Evolutionary conservation across 768 basidiomycete genomes (phyloP), one percentile per base, ranked within the genome.

Genomic region (Solioccasus polychromus): DNA sequence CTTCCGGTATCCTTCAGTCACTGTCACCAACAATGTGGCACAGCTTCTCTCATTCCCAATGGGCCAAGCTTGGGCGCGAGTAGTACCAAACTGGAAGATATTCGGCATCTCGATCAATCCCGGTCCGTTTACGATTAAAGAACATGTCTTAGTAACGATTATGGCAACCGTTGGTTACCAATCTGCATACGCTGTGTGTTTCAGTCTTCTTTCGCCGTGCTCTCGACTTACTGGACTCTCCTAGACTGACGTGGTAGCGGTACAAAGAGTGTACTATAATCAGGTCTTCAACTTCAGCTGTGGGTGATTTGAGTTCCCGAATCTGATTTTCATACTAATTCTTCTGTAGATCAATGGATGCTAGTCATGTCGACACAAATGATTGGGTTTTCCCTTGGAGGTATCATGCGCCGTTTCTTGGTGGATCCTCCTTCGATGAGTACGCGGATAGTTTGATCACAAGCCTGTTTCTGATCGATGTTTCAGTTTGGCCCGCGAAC

Each of bases 81-180:
- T 78, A 18, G 53, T 82, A 25, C 86, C 85, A 3, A 58, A 67
- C 24, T 65, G 73, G 45, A 71, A 56, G 34, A 62, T 87, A 7
- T 78, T 82, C 26, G 84, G 85, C 29, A 31, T 80, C 29, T 69
- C 76, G 5, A 58, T 87, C 22, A 88, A 88, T 59, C 83, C 85
- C n/a, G 88, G 88, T 1, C 82, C 80, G 3, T 89, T 87, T 63
- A 80, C 78, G 18, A 85, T 88, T 61, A 88, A 90, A 65, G 88
- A 78, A 53, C 77, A 78, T 53, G 80, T 83, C 0, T 54, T 89
- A n/a, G 78, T 86, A 32, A 87, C 82, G 4, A 78, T 88, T 40
- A 85, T 86, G 67, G 83, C 82, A 3, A 75, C 74, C 36, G 66
- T 76, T 20, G 73, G 68, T 8, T 66, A 55, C 30, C 48, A 59